Evolutionary conservation across 768 basidiomycete genomes (phyloP), one percentile per base, ranked within the genome.

Genomic region (Mycena maculata): DNA sequence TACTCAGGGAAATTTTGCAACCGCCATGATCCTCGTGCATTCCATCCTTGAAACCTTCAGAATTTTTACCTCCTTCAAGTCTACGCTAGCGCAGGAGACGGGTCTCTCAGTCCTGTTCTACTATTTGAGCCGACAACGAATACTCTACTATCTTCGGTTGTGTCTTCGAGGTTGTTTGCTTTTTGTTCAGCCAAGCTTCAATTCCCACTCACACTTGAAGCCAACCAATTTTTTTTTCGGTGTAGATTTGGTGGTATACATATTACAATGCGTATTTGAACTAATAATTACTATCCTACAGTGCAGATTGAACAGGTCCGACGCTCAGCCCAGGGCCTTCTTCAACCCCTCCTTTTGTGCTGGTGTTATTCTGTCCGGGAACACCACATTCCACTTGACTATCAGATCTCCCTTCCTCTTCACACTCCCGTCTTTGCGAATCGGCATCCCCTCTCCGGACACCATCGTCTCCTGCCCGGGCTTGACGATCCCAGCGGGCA

Each of bases 371-470:
- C 86, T 81, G 30, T 88, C 85, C 0, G 97, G 97, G 86, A 98
- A 96, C 27, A 88, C 83, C 23, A 97, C 86, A 44, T 97, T 88
- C 93, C 92, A 94, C 67, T 86, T 87, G 52, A 97, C 85, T 53
- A 93, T 82, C 56, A 98, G 77, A 79, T 98, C 94, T 1, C 97
- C 97, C 80, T 93, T 94, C 68, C 82, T 87, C 80, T 84, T 86
- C 63, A 82, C 82, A 45, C 82, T 83, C 20, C 90, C 90, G 65
- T 90, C 91, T 77, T 93, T 96, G 63, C 95, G 85, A 50, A 96
- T 89, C 3, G 96, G 96, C 94, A 96, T 95, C 10, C 95, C 95
- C 76, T 98, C 95, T 2, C 90, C 92, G 2, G 81, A 50, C 4
- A 98, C 77, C 28, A 81, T 85, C 22, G 88, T 92, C 77, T 91